Conservation (phyloP, 257 asterid species). For the Henckelia pumila region DNA sequence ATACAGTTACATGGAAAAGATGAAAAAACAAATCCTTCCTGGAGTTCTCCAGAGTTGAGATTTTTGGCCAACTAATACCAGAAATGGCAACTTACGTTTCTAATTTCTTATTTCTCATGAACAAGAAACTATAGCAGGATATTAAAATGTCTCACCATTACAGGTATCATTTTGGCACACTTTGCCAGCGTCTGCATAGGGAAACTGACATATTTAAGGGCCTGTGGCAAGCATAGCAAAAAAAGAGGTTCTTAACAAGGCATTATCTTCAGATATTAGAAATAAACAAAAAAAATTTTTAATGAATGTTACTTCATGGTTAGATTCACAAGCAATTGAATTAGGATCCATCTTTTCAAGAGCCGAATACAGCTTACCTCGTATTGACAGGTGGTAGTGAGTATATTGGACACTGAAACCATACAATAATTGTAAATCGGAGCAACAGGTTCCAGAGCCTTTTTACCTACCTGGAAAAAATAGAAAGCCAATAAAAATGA, state of each 20-base stretch:
- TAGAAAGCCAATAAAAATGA: conserved; percentile 15
- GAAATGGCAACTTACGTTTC: conserved; percentile 3
- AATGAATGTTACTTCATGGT: conserved; percentile 7
- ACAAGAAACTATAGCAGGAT: conserved; percentile 15
- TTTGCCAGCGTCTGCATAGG: conserved; percentile 96
- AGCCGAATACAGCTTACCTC: too few species aligned
- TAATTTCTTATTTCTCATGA: conserved; percentile 6
- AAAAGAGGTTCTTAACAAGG: conserved; percentile 20
- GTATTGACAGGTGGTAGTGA: conserved; percentile 94
- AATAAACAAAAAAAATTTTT: conserved; percentile 1
- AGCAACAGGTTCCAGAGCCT: conserved; percentile 87
- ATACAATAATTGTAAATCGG: conserved; percentile 82
- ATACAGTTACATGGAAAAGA: conserved; percentile 5
- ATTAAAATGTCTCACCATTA: conserved; percentile 71
- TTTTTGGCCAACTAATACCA: neutral
- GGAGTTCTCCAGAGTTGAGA: conserved; percentile 4
- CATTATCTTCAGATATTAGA: conserved; percentile 21
- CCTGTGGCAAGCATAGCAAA: conserved; percentile 52
- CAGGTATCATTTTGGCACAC: conserved; percentile 99
- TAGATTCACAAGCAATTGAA: conserved; percentile 6
- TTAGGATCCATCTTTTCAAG: conserved; percentile 12
- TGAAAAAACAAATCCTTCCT: neutral
- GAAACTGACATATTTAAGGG: conserved; percentile 96
- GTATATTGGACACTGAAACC: conserved; percentile 88
- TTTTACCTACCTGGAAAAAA: conserved; percentile 63